Percentiles rank a stretch among this genome's conserved stretches.
Evolutionary conservation across 1,284 basidiomycete species (phyloP).

Genomic region (Athelia sp.): DNA sequence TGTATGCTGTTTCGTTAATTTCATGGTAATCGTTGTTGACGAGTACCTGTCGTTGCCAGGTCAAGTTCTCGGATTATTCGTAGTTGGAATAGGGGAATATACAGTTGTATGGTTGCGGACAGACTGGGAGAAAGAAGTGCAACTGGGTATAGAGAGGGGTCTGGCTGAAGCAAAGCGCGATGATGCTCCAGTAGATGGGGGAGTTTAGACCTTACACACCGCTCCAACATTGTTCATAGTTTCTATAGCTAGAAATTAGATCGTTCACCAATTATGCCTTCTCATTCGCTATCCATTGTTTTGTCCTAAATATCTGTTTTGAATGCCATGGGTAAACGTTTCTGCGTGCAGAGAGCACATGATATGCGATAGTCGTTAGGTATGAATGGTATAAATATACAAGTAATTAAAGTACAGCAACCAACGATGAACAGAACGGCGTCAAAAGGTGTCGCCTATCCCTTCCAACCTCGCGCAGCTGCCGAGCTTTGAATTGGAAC

Average conservation of each 20-base stretch:
- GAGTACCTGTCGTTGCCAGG: constrained; percentile 30
- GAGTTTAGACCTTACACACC: no score
- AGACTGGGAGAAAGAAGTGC: constrained; percentile 60
- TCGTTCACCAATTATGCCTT: no score
- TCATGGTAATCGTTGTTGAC: not conserved
- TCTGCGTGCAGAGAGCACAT: no score
- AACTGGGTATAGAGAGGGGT: constrained; percentile 46
- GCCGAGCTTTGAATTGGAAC: constrained; percentile 56
- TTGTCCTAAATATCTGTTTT: no score
- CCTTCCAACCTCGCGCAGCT: constrained; percentile 39
- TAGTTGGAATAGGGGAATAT: constrained; percentile 69
- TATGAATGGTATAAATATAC: no score
- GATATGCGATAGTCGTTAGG: no score
- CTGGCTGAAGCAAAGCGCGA: constrained; percentile 40
- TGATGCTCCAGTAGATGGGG: no score
- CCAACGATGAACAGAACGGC: constrained; percentile 1
- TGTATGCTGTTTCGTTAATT: constrained; percentile 4
- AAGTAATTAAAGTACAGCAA: not conserved
- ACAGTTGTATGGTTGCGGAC: constrained; percentile 59
- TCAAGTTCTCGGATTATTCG: constrained; percentile 67
- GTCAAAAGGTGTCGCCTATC: constrained; percentile 10
- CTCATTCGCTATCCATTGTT: no score
- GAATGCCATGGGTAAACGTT: no score
- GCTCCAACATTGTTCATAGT: no score
- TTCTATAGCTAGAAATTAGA: no score